Conservation (phyloP, 352 stramenopile species). For the Pythium myriotylum region DNA sequence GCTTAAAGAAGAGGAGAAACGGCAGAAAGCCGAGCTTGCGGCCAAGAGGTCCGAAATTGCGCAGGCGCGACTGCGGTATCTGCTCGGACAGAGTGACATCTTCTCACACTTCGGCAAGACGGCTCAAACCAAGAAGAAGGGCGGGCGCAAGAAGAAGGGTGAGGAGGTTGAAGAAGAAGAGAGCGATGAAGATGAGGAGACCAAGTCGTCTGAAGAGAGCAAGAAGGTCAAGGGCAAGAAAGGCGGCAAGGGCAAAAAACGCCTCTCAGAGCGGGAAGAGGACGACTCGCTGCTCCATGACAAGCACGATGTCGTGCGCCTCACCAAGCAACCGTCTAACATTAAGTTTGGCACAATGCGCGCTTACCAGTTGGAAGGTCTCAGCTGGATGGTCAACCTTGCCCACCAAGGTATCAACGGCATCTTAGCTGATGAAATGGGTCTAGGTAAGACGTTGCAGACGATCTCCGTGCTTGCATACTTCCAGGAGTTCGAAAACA, state of each 20-base stretch:
- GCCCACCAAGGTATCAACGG: conserved; percentile 99
- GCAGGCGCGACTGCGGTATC: conserved; percentile 90
- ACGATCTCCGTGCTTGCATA: conserved; percentile 89
- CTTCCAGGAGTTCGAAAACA: conserved; percentile 83
- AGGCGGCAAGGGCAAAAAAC: conserved; percentile 81
- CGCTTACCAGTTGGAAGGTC: conserved; percentile 98
- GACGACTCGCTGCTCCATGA: conserved; percentile 76
- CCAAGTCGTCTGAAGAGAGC: conserved; percentile 53
- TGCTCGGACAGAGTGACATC: conserved; percentile 97
- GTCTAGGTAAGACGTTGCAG: conserved; percentile 97
- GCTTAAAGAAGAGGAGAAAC: conserved; percentile 71
- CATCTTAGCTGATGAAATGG: conserved; percentile 98
- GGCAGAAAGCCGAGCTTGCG: conserved; percentile 79
- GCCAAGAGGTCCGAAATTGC: conserved; percentile 82
- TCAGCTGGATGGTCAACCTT: conserved; percentile 99
- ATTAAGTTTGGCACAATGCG: conserved; percentile 96
- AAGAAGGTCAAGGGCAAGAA: conserved; percentile 31
- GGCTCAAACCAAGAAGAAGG: conserved; percentile 36
- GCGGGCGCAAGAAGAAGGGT: conserved; percentile 47
- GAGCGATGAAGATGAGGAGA: conserved; percentile 76
- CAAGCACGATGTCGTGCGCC: conserved; percentile 88
- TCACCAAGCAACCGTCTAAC: conserved; percentile 90
- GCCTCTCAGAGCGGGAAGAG: conserved; percentile 83
- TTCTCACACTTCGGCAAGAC: conserved; percentile 97
- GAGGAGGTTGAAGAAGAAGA: conserved; percentile 51